Evolutionary conservation across 306 rosid genomes (phyloP), one percentile per base, ranked within the genome.

Genomic region (Citrullus colocynthis): DNA sequence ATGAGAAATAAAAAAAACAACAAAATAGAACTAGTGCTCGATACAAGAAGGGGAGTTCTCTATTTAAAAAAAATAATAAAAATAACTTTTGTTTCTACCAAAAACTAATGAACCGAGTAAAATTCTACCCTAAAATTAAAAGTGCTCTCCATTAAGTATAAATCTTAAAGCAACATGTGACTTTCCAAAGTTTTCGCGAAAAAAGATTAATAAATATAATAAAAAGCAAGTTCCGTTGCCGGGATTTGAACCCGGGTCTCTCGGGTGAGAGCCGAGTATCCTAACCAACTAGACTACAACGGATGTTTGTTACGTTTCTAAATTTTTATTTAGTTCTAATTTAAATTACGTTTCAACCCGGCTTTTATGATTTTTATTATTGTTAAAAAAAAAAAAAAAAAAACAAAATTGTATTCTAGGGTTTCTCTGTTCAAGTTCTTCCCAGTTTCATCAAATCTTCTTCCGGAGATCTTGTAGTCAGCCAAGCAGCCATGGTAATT

Each of bases 181-280:
- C 3, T 34, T 2, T 34, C 36, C 45, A 42, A 42, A 42, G 7
- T 1, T 6, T 44, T 44, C 13, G 2, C 2, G 49, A 1, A 9
- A 9, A 44, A 44, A 48, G 28, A 24, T 24, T 0, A 24, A 24
- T 24, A 24, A 24, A 24, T n/a, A n/a, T 0, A 57, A 20, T 6
- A 36, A 4, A 36, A 36, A 41, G 7, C 8, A 58, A 15, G 6
- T 70, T 70, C 57, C 86, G 75, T 78, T 88, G 85, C 84, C 84
- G 79, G 83, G 87, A 83, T 30, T 85, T 49, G 83, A 84, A 88
- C 84, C 88, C 88, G 84, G 84, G 84, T 86, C 87, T 88, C 82
- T 83, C 87, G 83, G 84, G 89, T 86, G 89, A 88, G 91, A 86
- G 89, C 88, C 81, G 72, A 70, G 75, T 70, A 41, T 70, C 75